Conservation (phyloP, 2,329 filamentous ascomycete genomes). For the Fusarium pseudonygamai region DNA sequence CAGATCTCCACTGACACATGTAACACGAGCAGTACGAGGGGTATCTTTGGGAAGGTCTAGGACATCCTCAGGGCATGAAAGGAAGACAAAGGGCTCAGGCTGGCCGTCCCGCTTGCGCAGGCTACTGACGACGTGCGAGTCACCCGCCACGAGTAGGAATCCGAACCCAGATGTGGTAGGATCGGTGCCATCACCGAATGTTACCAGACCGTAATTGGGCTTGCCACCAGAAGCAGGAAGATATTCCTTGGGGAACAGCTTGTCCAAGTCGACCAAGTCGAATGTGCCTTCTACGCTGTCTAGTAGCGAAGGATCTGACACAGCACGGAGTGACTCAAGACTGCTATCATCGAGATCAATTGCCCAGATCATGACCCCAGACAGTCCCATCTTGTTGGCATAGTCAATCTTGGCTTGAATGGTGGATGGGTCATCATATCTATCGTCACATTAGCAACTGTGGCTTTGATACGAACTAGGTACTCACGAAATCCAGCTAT, state of each 20-base stretch:
- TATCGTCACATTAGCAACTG: background rate
- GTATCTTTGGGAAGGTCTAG: conserved; percentile 14
- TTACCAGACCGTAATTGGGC: background rate
- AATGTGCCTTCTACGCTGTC: background rate
- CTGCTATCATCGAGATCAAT: background rate
- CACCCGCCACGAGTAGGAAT: background rate
- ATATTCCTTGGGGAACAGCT: background rate
- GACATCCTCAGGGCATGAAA: background rate
- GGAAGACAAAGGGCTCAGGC: background rate
- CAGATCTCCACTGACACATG: background rate
- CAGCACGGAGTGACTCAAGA: background rate
- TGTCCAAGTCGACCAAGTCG: background rate
- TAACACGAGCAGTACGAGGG: background rate
- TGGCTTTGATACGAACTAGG: background rate
- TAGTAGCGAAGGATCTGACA: background rate
- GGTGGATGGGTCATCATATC: background rate
- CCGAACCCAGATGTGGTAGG: background rate
- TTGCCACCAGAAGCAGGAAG: background rate
- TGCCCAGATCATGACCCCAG: background rate
- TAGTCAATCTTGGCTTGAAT: background rate
- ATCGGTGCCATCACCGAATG: background rate
- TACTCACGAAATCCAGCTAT: background rate
- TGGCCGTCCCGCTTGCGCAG: background rate
- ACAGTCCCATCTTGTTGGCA: background rate
- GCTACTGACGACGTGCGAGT: background rate